A percentile compares a stretch with the other conserved stretches of the same genome.
Conservation (phyloP, 495 filamentous ascomycete species). For the Halenospora varia region DNA sequence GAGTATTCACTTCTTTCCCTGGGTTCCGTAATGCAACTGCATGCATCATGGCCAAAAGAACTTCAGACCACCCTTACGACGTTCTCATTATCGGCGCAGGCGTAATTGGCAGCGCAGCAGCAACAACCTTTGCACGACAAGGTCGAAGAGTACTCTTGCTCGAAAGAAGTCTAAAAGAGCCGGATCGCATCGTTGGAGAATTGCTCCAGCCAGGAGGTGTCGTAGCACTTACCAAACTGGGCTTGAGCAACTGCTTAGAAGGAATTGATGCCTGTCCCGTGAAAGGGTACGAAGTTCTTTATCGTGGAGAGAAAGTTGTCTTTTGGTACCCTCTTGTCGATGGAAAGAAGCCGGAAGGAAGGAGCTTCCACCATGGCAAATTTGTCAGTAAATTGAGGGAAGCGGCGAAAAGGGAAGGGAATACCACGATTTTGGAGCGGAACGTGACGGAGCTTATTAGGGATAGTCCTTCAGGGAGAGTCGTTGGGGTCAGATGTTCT, state of each 20-base stretch:
- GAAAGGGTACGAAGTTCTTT: constrained; percentile 81
- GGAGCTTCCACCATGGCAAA: constrained; percentile 75
- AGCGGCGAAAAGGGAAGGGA: constrained; percentile 57
- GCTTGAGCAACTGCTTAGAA: constrained; percentile 75
- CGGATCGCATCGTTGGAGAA: constrained; percentile 93
- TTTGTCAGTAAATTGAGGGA: constrained; percentile 70
- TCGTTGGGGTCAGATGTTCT: constrained; percentile 65
- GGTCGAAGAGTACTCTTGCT: constrained; percentile 86
- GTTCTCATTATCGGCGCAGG: constrained; percentile 87
- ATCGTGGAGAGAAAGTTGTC: constrained; percentile 65
- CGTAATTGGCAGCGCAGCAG: constrained; percentile 77
- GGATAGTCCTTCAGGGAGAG: constrained; percentile 47
- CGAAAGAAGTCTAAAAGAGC: constrained; percentile 83
- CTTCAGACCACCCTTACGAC: constrained; percentile 41
- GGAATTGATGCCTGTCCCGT: constrained; percentile 81
- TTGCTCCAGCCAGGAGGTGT: constrained; percentile 90
- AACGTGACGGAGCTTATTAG: constrained; percentile 57
- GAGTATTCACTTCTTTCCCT: too few species aligned
- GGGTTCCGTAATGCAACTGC: too few species aligned
- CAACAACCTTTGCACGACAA: constrained; percentile 72
- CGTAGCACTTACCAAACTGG: constrained; percentile 69
- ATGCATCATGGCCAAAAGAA: too few species aligned
- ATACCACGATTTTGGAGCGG: constrained; percentile 67
- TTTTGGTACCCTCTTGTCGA: constrained; percentile 60
- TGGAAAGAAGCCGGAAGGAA: constrained; percentile 55